phyloP scores from a whole-genome alignment of 2,329 filamentous ascomycete species.

The Didymella arachidicola region DNA sequence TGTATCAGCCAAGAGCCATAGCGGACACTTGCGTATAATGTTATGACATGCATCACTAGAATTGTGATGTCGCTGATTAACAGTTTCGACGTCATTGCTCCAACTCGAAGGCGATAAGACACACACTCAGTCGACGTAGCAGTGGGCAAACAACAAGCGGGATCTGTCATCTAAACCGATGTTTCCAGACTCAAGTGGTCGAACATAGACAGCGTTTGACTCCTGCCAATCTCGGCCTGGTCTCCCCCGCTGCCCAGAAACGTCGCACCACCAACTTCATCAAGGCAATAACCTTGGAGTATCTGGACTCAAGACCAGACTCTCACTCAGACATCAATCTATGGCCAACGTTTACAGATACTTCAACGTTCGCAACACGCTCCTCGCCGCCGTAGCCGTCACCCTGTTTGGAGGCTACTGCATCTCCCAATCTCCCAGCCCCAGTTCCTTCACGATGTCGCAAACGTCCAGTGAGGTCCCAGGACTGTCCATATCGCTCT shows the following conservation, averaged over 20 bases:
- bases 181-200: not conserved
- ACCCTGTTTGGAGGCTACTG: constrained; percentile 43
- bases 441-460: constrained; percentile 37
- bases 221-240: constrained; percentile 30
- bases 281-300: constrained; percentile 9
- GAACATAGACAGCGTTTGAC: constrained; percentile 2
- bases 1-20: constrained; percentile 17
- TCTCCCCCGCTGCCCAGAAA: constrained; percentile 27
- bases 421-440: constrained; percentile 33
- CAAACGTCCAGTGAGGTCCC: constrained; percentile 28
- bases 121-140: not conserved
- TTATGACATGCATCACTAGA: constrained; percentile 9
- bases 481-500: constrained; percentile 41
- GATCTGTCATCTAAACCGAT: not conserved
- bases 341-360: constrained; percentile 27
- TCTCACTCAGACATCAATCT: not conserved
- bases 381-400: constrained; percentile 37
- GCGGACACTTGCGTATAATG: constrained; percentile 6
- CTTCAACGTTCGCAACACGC: constrained; percentile 39
- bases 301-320: not conserved
- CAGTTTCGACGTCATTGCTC: constrained; percentile 9
- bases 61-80: not conserved
- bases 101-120: not conserved
- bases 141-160: not conserved
- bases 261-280: constrained; percentile 8